These are phyloP conservation scores for Calonectria pseudoturangicola DNA, from an alignment of 2,329 filamentous ascomycete species.

Conservation along the genomic window DNA sequence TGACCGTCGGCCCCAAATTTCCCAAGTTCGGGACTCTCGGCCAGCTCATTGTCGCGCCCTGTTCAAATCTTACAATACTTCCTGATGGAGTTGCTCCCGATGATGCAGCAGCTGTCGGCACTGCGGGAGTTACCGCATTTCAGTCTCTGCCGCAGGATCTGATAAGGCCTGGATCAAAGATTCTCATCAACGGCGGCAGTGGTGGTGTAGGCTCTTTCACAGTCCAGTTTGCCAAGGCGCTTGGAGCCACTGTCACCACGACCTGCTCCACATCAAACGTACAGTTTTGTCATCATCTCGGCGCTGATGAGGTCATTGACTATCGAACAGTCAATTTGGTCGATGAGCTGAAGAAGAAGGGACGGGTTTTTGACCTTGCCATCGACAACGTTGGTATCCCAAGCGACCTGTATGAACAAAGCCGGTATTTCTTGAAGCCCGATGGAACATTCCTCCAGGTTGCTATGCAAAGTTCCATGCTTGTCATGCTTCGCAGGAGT, in stretches of 20 bases:
- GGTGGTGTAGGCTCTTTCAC: slow-evolving; percentile 62
- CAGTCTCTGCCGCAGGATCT: slow-evolving; percentile 47
- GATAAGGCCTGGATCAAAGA: slow-evolving; percentile 25
- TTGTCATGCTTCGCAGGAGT: slow-evolving; percentile 27
- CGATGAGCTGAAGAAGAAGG: slow-evolving; percentile 40
- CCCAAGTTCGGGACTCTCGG: slow-evolving; percentile 35
- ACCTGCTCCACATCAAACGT: slow-evolving; percentile 59
- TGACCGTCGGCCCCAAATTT: slow-evolving; percentile 27
- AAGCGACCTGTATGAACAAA: slow-evolving; percentile 47
- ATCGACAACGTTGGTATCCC: slow-evolving; percentile 53
- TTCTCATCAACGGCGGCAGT: slow-evolving; percentile 55
- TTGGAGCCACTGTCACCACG: slow-evolving; percentile 59
- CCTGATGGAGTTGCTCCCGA: slow-evolving; percentile 35
- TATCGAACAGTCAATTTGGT: slow-evolving; percentile 53
- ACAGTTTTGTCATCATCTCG: slow-evolving; percentile 58
- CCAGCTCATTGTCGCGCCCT: slow-evolving; percentile 21
- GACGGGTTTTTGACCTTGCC: slow-evolving; percentile 49
- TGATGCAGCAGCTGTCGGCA: slow-evolving; percentile 51
- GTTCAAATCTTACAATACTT: slow-evolving; percentile 6
- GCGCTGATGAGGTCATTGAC: slow-evolving; percentile 62
- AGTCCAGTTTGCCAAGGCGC: slow-evolving; percentile 61
- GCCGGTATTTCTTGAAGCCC: slow-evolving; percentile 44
- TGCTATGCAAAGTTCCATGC: slow-evolving; percentile 25
- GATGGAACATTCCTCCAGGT: slow-evolving; percentile 50
- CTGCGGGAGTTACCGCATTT: slow-evolving; percentile 51